A percentile compares a stretch with the other conserved stretches of the same genome.
Conservation (phyloP, 768 basidiomycete genomes). For the Royoungia palumana region DNA sequence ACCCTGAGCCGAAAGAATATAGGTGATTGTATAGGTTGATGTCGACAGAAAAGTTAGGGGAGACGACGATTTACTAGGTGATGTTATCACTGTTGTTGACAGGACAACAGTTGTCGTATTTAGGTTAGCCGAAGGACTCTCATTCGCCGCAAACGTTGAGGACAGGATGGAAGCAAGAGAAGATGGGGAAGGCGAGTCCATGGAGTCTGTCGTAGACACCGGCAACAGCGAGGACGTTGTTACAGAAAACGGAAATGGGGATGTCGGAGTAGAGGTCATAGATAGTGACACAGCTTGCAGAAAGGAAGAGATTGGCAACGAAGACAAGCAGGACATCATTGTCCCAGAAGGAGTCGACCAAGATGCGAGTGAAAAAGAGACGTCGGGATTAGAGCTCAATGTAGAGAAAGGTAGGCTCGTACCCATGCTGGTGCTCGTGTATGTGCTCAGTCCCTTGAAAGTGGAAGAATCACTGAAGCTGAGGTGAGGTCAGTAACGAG, state of each 20-base stretch:
- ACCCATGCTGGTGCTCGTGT: slow-evolving; percentile 15
- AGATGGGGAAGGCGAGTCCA: not conserved
- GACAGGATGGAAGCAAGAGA: not conserved
- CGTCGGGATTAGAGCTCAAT: slow-evolving; percentile 17
- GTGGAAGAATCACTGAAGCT: not conserved
- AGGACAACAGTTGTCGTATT: slow-evolving; percentile 14
- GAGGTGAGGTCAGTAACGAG: slow-evolving; percentile 2
- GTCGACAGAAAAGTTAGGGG: not conserved
- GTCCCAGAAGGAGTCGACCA: not conserved
- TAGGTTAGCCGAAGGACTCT: not conserved
- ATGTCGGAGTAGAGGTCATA: not conserved
- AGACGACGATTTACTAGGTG: not conserved
- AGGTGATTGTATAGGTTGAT: slow-evolving; percentile 22
- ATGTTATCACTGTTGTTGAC: slow-evolving; percentile 12
- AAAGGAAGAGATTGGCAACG: not conserved
- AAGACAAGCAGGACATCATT: not conserved
- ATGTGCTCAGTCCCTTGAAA: slow-evolving; percentile 1
- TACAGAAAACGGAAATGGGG: not conserved
- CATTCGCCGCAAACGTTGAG: not conserved
- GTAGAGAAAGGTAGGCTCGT: slow-evolving; percentile 11
- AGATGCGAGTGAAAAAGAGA: slow-evolving; percentile 4
- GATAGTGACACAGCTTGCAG: slow-evolving; percentile 1
- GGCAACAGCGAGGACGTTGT: not conserved
- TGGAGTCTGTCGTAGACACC: not conserved
- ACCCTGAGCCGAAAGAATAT: slow-evolving; percentile 12